A percentile compares a stretch with the other conserved stretches of the same genome.
These are phyloP conservation scores for Talaromyces thailandensis DNA, from an alignment of 495 filamentous ascomycete genomes.

Conservation along the genomic window DNA sequence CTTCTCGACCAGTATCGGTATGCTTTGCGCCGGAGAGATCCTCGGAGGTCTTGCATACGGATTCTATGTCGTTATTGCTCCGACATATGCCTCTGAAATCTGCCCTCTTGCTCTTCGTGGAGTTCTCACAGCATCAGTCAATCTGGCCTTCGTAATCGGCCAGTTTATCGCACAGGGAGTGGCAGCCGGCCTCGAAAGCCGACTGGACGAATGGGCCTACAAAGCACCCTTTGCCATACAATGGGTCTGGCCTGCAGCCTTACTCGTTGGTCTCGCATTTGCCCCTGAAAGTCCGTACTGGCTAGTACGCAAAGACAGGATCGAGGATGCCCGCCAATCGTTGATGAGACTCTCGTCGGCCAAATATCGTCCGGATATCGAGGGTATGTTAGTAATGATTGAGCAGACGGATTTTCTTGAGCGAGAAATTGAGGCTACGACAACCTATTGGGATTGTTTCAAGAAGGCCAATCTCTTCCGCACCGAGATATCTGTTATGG, in stretches of 20 bases:
- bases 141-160: slow-evolving; percentile 41
- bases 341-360: slow-evolving; percentile 27
- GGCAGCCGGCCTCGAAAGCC: slow-evolving; percentile 24
- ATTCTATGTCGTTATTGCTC: slow-evolving; percentile 43
- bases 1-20: slow-evolving; percentile 7
- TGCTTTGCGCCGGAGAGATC: slow-evolving; percentile 10
- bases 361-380: slow-evolving; percentile 3
- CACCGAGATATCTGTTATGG: slow-evolving; percentile 25
- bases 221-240: slow-evolving; percentile 48
- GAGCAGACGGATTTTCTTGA: slow-evolving; percentile 31
- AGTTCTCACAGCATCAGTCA: slow-evolving; percentile 37
- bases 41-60: slow-evolving; percentile 19
- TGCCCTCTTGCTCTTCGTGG: slow-evolving; percentile 33
- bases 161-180: slow-evolving; percentile 45
- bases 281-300: slow-evolving; percentile 42
- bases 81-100: slow-evolving; percentile 45
- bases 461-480: slow-evolving; percentile 29
- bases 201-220: slow-evolving; percentile 39
- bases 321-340: slow-evolving; percentile 36
- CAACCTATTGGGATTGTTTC: slow-evolving; percentile 32
- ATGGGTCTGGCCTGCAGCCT: slow-evolving; percentile 44
- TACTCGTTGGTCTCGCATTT: slow-evolving; percentile 29
- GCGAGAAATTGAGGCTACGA: slow-evolving; percentile 16
- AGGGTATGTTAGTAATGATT: slow-evolving; percentile 28
- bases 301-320: slow-evolving; percentile 24